Conservation (phyloP, 1,139 yeast species). For the Waltiozyma sp. region DNA sequence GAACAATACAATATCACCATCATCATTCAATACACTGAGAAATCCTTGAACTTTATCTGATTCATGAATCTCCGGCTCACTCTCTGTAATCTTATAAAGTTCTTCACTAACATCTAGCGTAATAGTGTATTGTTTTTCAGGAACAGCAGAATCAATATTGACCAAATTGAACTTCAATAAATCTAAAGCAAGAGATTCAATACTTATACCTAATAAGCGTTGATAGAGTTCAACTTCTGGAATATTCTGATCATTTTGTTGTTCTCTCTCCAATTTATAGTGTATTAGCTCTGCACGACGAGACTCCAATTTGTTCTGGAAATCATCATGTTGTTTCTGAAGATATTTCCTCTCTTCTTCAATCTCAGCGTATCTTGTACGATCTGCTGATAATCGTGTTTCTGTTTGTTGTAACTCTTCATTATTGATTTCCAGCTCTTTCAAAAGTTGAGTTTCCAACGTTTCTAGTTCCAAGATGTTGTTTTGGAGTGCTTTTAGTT, state of each 20-base stretch:
- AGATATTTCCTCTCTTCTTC: slow-evolving; percentile 17
- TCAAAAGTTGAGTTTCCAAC: slow-evolving; percentile 17
- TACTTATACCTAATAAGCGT: slow-evolving; percentile 33
- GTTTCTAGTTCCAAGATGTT: slow-evolving; percentile 13
- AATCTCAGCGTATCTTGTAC: not conserved
- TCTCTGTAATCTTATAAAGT: slow-evolving; percentile 23
- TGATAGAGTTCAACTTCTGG: slow-evolving; percentile 29
- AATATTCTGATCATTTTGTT: slow-evolving; percentile 28
- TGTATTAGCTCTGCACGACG: slow-evolving; percentile 19
- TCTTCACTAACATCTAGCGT: slow-evolving; percentile 30
- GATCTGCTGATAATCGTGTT: not conserved
- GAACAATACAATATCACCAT: slow-evolving; percentile 30
- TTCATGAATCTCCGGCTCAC: slow-evolving; percentile 25
- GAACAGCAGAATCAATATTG: slow-evolving; percentile 32
- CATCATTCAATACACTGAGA: slow-evolving; percentile 26
- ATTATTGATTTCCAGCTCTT: slow-evolving; percentile 13
- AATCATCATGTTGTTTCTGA: slow-evolving; percentile 17
- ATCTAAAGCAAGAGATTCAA: slow-evolving; percentile 30
- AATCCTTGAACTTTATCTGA: slow-evolving; percentile 17
- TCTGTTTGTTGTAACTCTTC: not conserved
- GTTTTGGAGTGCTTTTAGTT: slow-evolving; percentile 2
- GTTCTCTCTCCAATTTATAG: slow-evolving; percentile 21
- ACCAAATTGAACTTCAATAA: slow-evolving; percentile 29
- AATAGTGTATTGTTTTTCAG: slow-evolving; percentile 28
- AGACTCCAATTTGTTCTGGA: slow-evolving; percentile 23